These are phyloP conservation scores for Penicillium egyptiacum DNA, from an alignment of 495 filamentous ascomycete species.

Conservation along the genomic window DNA sequence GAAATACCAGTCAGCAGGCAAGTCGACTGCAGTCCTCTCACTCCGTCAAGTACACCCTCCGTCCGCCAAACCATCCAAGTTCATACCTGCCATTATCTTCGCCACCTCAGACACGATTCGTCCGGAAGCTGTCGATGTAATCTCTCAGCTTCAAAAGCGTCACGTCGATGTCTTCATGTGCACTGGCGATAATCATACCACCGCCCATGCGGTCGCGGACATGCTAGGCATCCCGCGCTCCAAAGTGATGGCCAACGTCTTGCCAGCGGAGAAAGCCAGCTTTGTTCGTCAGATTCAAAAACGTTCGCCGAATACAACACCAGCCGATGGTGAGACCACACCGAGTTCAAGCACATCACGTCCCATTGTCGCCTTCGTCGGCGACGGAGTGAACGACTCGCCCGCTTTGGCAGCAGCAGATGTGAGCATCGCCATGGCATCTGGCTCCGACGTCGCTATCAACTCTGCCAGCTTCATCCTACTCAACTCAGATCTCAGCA, in stretches of 20 bases:
- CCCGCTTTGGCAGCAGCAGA: slow-evolving; percentile 78
- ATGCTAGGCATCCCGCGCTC: slow-evolving; percentile 70
- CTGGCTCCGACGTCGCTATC: slow-evolving; percentile 83
- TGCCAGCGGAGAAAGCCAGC: slow-evolving; percentile 82
- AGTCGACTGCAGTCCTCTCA: slow-evolving; percentile 71
- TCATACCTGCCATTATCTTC: slow-evolving; percentile 65
- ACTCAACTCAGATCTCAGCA: slow-evolving; percentile 66
- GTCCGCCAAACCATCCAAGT: slow-evolving; percentile 27
- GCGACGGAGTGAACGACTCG: slow-evolving; percentile 88
- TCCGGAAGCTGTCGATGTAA: slow-evolving; percentile 65
- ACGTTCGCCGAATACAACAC: slow-evolving; percentile 13
- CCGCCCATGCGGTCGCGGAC: slow-evolving; percentile 64
- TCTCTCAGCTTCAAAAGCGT: slow-evolving; percentile 64
- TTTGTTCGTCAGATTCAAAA: slow-evolving; percentile 79
- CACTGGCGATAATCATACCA: slow-evolving; percentile 69
- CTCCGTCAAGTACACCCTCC: slow-evolving; percentile 35
- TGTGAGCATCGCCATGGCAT: slow-evolving; percentile 80
- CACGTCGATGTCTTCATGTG: slow-evolving; percentile 83
- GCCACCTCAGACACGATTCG: slow-evolving; percentile 76
- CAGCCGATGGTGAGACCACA: slow-evolving; percentile 9
- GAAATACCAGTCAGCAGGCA: slow-evolving; percentile 67
- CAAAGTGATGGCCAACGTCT: slow-evolving; percentile 84
- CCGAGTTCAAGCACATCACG: slow-evolving; percentile 11
- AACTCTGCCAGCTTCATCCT: slow-evolving; percentile 81
- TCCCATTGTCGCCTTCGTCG: slow-evolving; percentile 62